phyloP scores from a whole-genome alignment of 108 stramenopile species.

The Asterionellopsis glacialis region DNA sequence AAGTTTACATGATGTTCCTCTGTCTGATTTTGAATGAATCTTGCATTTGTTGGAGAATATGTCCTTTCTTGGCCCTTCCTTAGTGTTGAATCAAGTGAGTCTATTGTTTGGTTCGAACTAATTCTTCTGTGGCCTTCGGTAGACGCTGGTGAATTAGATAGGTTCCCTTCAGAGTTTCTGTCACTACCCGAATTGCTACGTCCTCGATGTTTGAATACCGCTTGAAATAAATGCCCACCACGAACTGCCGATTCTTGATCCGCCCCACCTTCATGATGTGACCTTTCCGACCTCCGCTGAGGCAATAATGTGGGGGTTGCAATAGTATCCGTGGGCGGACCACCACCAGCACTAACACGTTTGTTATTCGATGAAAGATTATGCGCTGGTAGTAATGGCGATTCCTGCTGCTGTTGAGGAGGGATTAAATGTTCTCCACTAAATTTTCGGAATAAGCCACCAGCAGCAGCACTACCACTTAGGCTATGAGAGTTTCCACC shows the following conservation, averaged over 20 bases:
- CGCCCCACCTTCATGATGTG: not conserved
- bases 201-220: slow-evolving; percentile 5
- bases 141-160: not conserved
- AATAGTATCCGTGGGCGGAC: no score
- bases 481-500: no score
- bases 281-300: no score
- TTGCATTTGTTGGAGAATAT: not conserved
- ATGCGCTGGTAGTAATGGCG: no score
- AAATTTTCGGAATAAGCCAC: no score
- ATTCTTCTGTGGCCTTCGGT: not conserved
- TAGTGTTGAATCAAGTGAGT: slow-evolving; percentile 16
- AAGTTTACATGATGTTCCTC: not conserved
- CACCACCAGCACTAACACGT: no score
- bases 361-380: no score
- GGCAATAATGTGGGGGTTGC: no score
- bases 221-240: slow-evolving; percentile 4
- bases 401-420: no score
- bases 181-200: not conserved
- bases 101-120: slow-evolving; percentile 12
- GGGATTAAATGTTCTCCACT: no score
- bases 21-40: not conserved
- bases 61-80: slow-evolving; percentile 9
- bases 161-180: not conserved
- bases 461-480: no score
- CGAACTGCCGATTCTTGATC: slow-evolving; percentile 5